Evolutionary conservation across 495 filamentous ascomycete species (phyloP).

Genomic region (Trichoderma virens): DNA sequence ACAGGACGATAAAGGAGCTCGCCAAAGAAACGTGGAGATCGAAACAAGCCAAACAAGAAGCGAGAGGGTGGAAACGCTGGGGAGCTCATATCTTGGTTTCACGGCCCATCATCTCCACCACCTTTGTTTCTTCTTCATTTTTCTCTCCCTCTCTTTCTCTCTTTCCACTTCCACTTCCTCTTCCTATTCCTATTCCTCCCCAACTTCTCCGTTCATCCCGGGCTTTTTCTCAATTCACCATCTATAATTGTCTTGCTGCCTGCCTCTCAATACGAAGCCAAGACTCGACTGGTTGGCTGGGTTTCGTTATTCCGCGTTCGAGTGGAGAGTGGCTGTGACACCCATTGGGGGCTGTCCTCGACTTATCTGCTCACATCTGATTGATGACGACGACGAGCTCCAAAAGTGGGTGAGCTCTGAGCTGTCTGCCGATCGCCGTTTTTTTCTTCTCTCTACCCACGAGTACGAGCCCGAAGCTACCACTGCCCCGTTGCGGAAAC

Average conservation of each 20-base stretch:
- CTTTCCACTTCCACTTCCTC: neutral
- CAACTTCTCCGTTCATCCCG: neutral
- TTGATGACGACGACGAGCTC: neutral
- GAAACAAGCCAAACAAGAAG: constrained; percentile 1
- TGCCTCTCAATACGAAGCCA: neutral
- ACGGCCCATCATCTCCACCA: constrained; percentile 9
- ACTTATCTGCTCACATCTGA: neutral
- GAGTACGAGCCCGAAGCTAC: neutral
- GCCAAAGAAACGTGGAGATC: neutral
- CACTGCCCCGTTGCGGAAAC: neutral
- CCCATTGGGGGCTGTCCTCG: neutral
- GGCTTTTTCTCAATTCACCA: neutral
- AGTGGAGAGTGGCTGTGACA: constrained; percentile 5
- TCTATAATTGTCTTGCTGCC: neutral
- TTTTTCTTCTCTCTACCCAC: no score
- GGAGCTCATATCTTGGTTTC: neutral
- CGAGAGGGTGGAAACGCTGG: neutral
- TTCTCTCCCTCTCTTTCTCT: neutral
- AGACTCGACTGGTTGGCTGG: neutral
- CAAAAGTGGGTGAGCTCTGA: constrained; percentile 2
- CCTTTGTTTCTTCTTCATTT: neutral
- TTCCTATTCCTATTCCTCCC: neutral
- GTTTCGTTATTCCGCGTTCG: neutral
- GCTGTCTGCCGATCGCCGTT: neutral
- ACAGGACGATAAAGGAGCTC: neutral